Evolutionary conservation across 2,329 filamentous ascomycete genomes (phyloP).

Genomic region (Blastomyces percursus): DNA sequence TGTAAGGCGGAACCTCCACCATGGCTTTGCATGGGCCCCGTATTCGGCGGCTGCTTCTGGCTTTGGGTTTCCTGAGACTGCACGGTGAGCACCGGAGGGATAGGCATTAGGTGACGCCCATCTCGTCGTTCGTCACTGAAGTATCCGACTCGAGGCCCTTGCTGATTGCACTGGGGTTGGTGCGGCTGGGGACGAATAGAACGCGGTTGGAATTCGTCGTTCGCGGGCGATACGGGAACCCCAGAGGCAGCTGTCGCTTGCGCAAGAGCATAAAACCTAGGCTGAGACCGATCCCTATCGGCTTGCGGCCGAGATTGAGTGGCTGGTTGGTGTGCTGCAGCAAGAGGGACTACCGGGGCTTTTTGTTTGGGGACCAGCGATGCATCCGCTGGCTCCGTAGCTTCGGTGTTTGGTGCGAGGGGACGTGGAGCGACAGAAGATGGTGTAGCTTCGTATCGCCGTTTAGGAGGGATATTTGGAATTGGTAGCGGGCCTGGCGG

Average conservation of each 20-base stretch:
- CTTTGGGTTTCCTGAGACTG: slow-evolving; percentile 9
- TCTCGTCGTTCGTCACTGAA: slow-evolving; percentile 35
- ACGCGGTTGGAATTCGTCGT: slow-evolving; percentile 26
- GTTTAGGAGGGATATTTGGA: slow-evolving; percentile 35
- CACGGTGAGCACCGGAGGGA: slow-evolving; percentile 1
- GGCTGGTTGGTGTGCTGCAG: slow-evolving; percentile 24
- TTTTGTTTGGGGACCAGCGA: slow-evolving; percentile 24
- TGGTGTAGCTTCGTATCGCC: slow-evolving; percentile 38
- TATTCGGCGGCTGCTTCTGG: slow-evolving; percentile 7
- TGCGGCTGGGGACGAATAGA: slow-evolving; percentile 24
- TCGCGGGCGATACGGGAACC: slow-evolving; percentile 19
- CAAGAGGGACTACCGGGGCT: slow-evolving; percentile 16
- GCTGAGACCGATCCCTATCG: slow-evolving; percentile 27
- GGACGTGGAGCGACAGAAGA: slow-evolving; percentile 32
- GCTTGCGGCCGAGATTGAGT: slow-evolving; percentile 23
- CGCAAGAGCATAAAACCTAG: slow-evolving; percentile 30
- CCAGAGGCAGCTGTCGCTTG: slow-evolving; percentile 26
- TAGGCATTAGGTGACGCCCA: slow-evolving; percentile 13
- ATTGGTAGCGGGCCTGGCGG: slow-evolving; percentile 34
- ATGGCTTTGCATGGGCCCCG: neutral
- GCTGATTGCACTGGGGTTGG: slow-evolving; percentile 23
- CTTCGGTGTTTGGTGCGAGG: slow-evolving; percentile 34
- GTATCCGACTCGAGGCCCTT: slow-evolving; percentile 35
- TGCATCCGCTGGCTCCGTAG: slow-evolving; percentile 24
- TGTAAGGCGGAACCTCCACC: neutral